Conservation (phyloP, 305 asterid genomes). For the Ajuga reptans region DNA sequence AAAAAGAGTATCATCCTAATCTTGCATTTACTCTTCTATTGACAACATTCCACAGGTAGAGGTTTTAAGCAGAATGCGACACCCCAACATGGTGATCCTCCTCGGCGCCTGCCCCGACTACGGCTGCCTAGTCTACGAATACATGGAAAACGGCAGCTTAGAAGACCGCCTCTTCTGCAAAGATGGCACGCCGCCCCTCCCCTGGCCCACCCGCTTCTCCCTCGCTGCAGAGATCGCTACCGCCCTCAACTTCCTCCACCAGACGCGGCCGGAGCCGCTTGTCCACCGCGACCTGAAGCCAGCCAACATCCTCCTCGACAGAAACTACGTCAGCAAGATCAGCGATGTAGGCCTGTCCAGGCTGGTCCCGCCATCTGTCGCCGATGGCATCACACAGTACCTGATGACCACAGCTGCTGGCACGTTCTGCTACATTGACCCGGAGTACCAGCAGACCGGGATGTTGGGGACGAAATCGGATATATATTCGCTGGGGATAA, state of each 20-base stretch:
- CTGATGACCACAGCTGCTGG: constrained; percentile 78
- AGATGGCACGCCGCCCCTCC: constrained; percentile 43
- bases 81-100: constrained; percentile 75
- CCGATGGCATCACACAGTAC: constrained; percentile 39
- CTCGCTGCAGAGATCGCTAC: constrained; percentile 71
- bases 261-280: constrained; percentile 56
- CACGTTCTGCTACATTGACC: constrained; percentile 80
- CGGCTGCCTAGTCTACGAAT: constrained; percentile 68
- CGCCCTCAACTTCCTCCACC: constrained; percentile 68
- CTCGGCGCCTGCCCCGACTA: constrained; percentile 66
- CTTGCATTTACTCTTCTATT: too few species aligned
- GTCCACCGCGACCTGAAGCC: constrained; percentile 88
- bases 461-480: constrained; percentile 75
- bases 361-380: constrained; percentile 50
- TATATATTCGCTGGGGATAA: constrained; percentile 50
- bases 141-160: constrained; percentile 63
- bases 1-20: too few species aligned
- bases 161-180: constrained; percentile 60
- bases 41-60: constrained; percentile 55
- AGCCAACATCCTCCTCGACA: constrained; percentile 64
- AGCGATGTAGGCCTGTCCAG: constrained; percentile 70
- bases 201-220: constrained; percentile 53
- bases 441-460: constrained; percentile 74
- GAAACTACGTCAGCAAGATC: constrained; percentile 56
- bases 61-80: constrained; percentile 61